phyloP scores from a whole-genome alignment of 129 eudicot genomes.

The Flaveria bidentis region DNA sequence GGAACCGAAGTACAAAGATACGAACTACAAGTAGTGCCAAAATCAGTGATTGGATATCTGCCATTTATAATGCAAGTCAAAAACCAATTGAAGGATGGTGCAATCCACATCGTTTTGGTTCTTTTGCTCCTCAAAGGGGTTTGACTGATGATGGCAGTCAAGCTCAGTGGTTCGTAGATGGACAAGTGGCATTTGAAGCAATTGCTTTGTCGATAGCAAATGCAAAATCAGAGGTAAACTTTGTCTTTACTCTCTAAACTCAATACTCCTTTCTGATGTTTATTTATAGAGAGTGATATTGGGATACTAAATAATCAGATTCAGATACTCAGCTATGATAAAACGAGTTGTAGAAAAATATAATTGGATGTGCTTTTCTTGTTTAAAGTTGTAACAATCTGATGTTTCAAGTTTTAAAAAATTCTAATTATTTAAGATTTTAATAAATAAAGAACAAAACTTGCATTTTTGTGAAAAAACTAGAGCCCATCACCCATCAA shows the following conservation, averaged over 20 bases:
- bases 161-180: constrained; percentile 99
- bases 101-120: constrained; percentile 79
- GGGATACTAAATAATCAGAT: neutral
- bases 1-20: constrained; percentile 60
- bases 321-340: neutral
- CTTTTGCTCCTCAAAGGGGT: constrained; percentile 87
- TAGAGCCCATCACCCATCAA: neutral
- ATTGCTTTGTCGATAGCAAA: constrained; percentile 79
- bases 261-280: neutral
- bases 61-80: constrained; percentile 68
- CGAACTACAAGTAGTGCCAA: constrained; percentile 71
- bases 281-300: neutral
- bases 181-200: constrained; percentile 87
- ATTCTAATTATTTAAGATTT: neutral
- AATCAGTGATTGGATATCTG: constrained; percentile 73
- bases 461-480: neutral
- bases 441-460: neutral
- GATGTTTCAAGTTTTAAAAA: constrained; percentile 3
- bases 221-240: constrained; percentile 84
- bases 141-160: constrained; percentile 69
- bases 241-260: neutral
- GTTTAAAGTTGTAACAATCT: neutral
- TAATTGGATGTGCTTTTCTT: neutral
- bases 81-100: constrained; percentile 81
- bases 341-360: neutral